These are phyloP conservation scores for Lecanoromycetidae sp. DNA, from an alignment of 2,329 filamentous ascomycete genomes.

Conservation along the genomic window DNA sequence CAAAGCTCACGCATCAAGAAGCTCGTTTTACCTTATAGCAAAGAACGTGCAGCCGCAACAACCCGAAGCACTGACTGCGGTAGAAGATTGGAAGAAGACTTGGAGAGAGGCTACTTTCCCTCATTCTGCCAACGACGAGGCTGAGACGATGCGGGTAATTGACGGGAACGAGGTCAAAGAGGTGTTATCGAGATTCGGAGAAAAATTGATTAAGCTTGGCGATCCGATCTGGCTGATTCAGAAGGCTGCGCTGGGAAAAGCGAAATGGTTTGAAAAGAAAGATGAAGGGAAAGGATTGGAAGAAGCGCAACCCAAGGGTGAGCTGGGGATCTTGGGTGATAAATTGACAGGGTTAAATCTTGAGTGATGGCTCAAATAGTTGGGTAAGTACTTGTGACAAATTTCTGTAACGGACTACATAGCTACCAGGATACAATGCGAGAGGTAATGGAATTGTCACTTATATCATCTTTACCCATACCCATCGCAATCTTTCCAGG, in stretches of 20 bases:
- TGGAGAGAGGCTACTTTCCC: constrained; percentile 34
- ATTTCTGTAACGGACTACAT: too few species aligned
- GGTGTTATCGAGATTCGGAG: background rate
- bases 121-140: background rate
- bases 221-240: background rate
- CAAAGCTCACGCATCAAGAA: constrained; percentile 30
- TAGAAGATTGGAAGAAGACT: constrained; percentile 29
- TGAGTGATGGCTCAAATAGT: too few species aligned
- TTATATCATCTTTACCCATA: too few species aligned
- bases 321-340: too few species aligned
- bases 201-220: background rate
- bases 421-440: too few species aligned
- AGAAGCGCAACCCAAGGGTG: too few species aligned
- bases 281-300: too few species aligned
- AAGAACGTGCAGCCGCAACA: constrained; percentile 28
- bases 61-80: constrained; percentile 25
- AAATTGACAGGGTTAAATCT: too few species aligned
- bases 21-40: constrained; percentile 45
- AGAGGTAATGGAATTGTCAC: too few species aligned
- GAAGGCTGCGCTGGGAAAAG: background rate
- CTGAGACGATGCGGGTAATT: background rate
- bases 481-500: too few species aligned
- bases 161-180: background rate
- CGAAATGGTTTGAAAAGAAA: background rate
- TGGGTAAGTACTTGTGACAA: too few species aligned